These are phyloP conservation scores for Phytophthora idaei DNA, from an alignment of 352 stramenopile species.

Conservation along the genomic window DNA sequence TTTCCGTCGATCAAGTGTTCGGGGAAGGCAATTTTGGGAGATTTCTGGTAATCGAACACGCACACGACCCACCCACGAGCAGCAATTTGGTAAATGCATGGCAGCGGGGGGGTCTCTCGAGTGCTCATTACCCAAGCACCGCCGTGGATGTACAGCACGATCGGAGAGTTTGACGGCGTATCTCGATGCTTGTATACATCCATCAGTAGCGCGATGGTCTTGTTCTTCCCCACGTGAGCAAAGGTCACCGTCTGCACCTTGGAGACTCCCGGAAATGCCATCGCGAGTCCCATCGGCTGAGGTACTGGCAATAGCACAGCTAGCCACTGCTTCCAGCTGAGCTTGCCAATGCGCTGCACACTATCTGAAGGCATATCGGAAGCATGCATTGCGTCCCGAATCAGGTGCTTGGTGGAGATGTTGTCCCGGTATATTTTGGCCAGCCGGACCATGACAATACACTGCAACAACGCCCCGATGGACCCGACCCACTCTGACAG, in stretches of 20 bases:
- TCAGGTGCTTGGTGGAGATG: conserved; percentile 44
- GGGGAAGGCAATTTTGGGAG: conserved; percentile 68
- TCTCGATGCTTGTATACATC: conserved; percentile 72
- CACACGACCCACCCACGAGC: conserved; percentile 71
- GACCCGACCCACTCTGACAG: conserved; percentile 57
- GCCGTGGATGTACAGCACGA: conserved; percentile 82
- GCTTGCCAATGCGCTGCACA: conserved; percentile 48
- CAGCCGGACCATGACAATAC: conserved; percentile 54
- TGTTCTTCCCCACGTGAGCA: conserved; percentile 67
- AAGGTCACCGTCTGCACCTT: conserved; percentile 64
- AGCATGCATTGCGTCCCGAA: conserved; percentile 46
- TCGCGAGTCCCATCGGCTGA: conserved; percentile 50
- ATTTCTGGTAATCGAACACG: conserved; percentile 79
- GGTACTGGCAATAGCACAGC: conserved; percentile 65
- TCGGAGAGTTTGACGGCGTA: conserved; percentile 60
- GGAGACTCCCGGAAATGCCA: conserved; percentile 58
- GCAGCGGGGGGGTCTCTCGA: conserved; percentile 47
- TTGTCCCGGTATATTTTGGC: conserved; percentile 52
- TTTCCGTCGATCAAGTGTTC: conserved; percentile 76
- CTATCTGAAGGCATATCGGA: conserved; percentile 39
- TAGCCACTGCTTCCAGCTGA: conserved; percentile 59
- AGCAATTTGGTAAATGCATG: conserved; percentile 68
- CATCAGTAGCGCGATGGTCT: conserved; percentile 67
- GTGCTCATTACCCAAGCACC: conserved; percentile 77
- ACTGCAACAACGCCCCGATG: conserved; percentile 51